Evolutionary conservation across 1,139 yeast species (phyloP).

Genomic region (Geotrichum fermentans): DNA sequence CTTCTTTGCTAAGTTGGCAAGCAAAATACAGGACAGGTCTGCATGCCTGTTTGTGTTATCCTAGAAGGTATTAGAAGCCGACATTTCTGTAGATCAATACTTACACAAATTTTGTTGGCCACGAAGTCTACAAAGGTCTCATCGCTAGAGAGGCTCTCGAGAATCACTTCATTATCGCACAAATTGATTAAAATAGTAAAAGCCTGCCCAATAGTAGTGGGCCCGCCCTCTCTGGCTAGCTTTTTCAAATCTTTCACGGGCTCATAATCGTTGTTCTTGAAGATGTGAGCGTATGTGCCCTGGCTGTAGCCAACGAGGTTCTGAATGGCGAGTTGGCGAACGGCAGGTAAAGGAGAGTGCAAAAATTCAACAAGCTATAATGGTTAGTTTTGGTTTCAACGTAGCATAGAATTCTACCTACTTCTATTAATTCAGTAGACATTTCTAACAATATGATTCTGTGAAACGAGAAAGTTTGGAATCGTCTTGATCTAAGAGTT

Average conservation of each 20-base stretch:
- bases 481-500: too few species aligned
- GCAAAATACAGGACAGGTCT: slow-evolving; percentile 76
- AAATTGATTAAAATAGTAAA: slow-evolving; percentile 77
- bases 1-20: slow-evolving; percentile 79
- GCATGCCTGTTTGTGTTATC: slow-evolving; percentile 61
- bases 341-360: slow-evolving; percentile 78
- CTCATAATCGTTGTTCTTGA: slow-evolving; percentile 63
- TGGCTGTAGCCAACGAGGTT: slow-evolving; percentile 78
- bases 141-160: slow-evolving; percentile 63
- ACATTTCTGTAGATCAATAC: slow-evolving; percentile 2
- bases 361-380: slow-evolving; percentile 62
- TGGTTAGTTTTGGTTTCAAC: neutral
- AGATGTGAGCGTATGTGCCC: slow-evolving; percentile 60
- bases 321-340: slow-evolving; percentile 79
- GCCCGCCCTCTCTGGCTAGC: slow-evolving; percentile 43
- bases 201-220: slow-evolving; percentile 41
- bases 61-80: slow-evolving; percentile 9
- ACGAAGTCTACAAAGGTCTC: slow-evolving; percentile 53
- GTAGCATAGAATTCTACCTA: slow-evolving; percentile 16
- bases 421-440: slow-evolving; percentile 30
- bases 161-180: slow-evolving; percentile 60
- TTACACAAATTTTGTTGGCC: slow-evolving; percentile 46
- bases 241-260: slow-evolving; percentile 72
- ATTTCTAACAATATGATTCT: too few species aligned
- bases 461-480: too few species aligned